phyloP scores from a whole-genome alignment of 1,284 basidiomycete genomes.

The Apiotrichum siamense region DNA sequence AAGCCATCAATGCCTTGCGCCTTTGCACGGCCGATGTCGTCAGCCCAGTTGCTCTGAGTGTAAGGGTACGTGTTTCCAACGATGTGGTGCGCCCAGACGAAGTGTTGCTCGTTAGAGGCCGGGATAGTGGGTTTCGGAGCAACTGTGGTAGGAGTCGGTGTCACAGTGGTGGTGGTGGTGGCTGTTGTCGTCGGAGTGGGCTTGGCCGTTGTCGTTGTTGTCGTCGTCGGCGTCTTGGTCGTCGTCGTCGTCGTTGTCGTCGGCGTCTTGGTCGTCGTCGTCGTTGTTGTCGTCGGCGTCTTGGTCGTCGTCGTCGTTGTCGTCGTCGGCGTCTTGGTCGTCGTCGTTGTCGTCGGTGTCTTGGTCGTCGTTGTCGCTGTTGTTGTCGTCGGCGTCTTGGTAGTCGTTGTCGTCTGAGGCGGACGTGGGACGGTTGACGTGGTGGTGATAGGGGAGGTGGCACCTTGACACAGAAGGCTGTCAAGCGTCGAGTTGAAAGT shows the following conservation, averaged over 20 bases:
- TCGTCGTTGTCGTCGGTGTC: constrained; percentile 12
- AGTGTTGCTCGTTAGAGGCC: constrained; percentile 23
- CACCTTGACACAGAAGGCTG: not conserved
- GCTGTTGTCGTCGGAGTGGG: constrained; percentile 1
- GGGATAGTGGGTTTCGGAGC: constrained; percentile 23
- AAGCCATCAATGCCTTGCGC: constrained; percentile 55
- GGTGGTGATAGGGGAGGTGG: not conserved
- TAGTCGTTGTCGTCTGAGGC: constrained; percentile 3
- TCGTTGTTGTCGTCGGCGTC: not conserved
- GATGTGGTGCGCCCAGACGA: constrained; percentile 48
- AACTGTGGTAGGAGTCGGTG: constrained; percentile 1
- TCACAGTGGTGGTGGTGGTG: constrained; percentile 4
- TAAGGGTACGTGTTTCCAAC: constrained; percentile 46
- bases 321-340: not conserved
- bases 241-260: not conserved
- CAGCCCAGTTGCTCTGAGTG: constrained; percentile 35
- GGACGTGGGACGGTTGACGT: not conserved
- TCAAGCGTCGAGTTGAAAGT: constrained; percentile 20
- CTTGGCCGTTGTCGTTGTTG: constrained; percentile 5
- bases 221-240: not conserved
- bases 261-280: too few species aligned
- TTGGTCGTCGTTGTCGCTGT: constrained; percentile 6
- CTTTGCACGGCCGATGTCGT: constrained; percentile 43
- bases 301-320: not conserved
- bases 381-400: constrained; percentile 14